phyloP scores from a whole-genome alignment of 2,329 filamentous ascomycete genomes.

The Aureobasidium subglaciale region DNA sequence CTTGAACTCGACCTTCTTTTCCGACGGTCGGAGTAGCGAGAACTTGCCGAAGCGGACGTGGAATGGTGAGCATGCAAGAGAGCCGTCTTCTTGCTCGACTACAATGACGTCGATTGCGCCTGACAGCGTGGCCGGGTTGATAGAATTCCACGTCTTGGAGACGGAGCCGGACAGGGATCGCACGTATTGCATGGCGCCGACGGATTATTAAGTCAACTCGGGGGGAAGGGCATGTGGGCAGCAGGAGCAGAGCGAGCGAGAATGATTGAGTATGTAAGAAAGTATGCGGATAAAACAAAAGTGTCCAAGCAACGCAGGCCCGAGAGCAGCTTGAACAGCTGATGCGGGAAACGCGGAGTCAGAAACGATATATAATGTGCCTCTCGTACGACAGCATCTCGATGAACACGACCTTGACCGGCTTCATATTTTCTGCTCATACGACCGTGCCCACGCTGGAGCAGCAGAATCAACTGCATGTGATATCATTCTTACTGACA shows the following conservation, averaged over 20 bases:
- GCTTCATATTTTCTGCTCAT: too few species aligned
- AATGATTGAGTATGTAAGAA: conserved; percentile 3
- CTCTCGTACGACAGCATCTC: background rate
- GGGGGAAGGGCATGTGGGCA: background rate
- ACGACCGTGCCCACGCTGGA: background rate
- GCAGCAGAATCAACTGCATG: background rate
- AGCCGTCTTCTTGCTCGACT: conserved; percentile 87
- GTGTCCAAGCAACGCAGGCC: background rate
- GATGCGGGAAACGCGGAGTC: conserved; percentile 13
- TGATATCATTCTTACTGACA: background rate
- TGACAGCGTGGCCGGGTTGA: conserved; percentile 94
- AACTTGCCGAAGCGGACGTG: conserved; percentile 99
- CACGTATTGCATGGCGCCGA: conserved; percentile 83
- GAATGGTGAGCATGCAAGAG: conserved; percentile 87
- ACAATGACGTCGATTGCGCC: conserved; percentile 99
- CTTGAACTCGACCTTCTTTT: conserved; percentile 97
- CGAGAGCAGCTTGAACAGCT: conserved; percentile 8
- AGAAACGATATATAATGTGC: background rate
- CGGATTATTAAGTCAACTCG: background rate
- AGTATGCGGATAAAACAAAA: conserved; percentile 10
- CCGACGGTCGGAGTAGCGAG: conserved; percentile 84
- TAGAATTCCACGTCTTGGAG: conserved; percentile 98
- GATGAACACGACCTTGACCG: too few species aligned
- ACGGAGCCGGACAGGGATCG: conserved; percentile 91
- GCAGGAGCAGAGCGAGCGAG: background rate